Evolutionary conservation across 2,329 filamentous ascomycete genomes (phyloP).

Genomic region (Xylaria multiplex): DNA sequence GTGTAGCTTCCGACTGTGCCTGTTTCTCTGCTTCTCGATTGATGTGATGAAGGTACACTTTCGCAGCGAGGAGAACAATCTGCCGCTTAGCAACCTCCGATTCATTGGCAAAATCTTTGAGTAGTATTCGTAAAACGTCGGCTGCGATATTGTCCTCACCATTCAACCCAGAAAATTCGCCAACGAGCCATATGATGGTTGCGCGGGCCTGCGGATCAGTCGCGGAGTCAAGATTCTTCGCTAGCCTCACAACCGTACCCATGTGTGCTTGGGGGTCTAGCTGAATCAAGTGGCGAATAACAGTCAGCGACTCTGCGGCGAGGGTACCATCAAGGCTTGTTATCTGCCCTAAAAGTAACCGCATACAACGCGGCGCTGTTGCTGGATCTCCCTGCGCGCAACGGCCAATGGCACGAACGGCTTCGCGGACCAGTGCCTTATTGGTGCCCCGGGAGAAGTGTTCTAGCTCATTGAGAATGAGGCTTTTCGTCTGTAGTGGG

Average conservation of each 20-base stretch:
- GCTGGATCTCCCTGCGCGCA: conserved; percentile 82
- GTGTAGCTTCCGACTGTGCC: conserved; percentile 31
- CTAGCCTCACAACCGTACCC: conserved; percentile 86
- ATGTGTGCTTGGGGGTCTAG: conserved; percentile 83
- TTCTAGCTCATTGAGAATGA: conserved; percentile 91
- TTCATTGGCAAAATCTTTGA: conserved; percentile 86
- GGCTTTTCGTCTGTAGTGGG: conserved; percentile 77
- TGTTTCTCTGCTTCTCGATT: conserved; percentile 67
- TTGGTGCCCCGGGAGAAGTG: conserved; percentile 85
- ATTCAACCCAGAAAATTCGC: conserved; percentile 86
- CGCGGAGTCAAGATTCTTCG: conserved; percentile 89
- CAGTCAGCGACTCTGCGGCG: conserved; percentile 91
- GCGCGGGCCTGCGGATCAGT: conserved; percentile 89
- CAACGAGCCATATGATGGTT: conserved; percentile 96
- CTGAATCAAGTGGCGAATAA: conserved; percentile 95
- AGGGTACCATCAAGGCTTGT: conserved; percentile 87
- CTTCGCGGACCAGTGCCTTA: conserved; percentile 82
- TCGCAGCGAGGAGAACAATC: conserved; percentile 92
- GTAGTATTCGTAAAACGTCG: conserved; percentile 87
- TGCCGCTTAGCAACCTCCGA: conserved; percentile 88
- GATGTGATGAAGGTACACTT: conserved; percentile 91
- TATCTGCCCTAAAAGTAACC: conserved; percentile 85
- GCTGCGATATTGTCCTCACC: conserved; percentile 89
- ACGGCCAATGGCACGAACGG: conserved; percentile 90
- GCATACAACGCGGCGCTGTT: conserved; percentile 81